Evolutionary conservation across 257 asterid species (phyloP), one percentile per base, ranked within the genome.

Genomic region (Vinca minor): DNA sequence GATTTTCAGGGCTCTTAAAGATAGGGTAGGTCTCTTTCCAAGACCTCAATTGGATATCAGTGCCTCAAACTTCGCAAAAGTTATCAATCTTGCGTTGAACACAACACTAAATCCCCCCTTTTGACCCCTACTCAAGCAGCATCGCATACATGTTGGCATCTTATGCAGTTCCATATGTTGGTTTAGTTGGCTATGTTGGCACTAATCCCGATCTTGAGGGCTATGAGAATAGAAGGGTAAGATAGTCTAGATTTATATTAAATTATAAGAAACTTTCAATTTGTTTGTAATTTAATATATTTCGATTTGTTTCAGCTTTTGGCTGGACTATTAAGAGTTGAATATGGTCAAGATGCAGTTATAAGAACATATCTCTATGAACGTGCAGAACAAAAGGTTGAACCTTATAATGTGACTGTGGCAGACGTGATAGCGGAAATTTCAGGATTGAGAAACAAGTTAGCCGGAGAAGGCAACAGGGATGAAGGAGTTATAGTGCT

Each of bases 261-360:
- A n/a, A n/a, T n/a, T n/a, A 9, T 35, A 35, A 35, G 1, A 3
- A 35, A 4, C 39, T 35, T 35, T 35, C 39, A 35, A 35, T 35
- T 35, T 9, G 5, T 35, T 6, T 0, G 8, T n/a, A 35, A 35
- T 35, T 35, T 35, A 35, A 1, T 9, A 35, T 35, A 9, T 3
- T 35, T 35, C 3, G 2, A 35, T 35, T 4, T 56, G 13, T 3
- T 14, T 10, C 74, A 79, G 85, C 72, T 80, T 15, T 35, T 76
- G 71, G 84, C 72, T 59, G 84, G 84, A 29, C 66, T 83, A 10
- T 26, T 81, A 23, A 84, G 84, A 18, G 73, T 53, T 8, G 89
- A 81, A 68, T 50, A 69, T 0, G 78, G 74, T 45, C 84, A 83
- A 45, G 89, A 83, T 48, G 86, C 83, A 28, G n/a, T n/a, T n/a